Evolutionary conservation across 2,329 filamentous ascomycete genomes (phyloP).

Genomic region (Acrocalymma vagum): DNA sequence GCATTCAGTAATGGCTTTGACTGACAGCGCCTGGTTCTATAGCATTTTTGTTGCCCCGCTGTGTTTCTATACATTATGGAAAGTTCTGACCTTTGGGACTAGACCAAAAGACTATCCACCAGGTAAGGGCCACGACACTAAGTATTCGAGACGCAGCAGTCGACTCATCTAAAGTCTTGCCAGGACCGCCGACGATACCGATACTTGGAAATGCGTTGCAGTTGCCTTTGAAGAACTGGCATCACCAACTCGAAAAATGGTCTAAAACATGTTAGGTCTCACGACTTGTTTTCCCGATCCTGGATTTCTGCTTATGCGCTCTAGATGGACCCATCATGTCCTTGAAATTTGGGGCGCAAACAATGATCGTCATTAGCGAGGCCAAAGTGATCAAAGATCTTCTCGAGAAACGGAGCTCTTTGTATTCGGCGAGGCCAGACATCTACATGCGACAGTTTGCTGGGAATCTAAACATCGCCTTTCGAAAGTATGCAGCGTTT

Average conservation of each 20-base stretch:
- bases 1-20: no score
- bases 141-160: no score
- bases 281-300: neutral
- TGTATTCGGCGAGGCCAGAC: slow-evolving; percentile 4
- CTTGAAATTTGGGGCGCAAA: slow-evolving; percentile 3
- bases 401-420: neutral
- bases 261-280: slow-evolving; percentile 36
- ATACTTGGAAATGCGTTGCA: slow-evolving; percentile 60
- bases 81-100: no score
- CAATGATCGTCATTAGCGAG: slow-evolving; percentile 5
- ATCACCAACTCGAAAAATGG: slow-evolving; percentile 62
- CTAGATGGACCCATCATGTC: slow-evolving; percentile 7
- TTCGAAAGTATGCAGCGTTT: slow-evolving; percentile 2
- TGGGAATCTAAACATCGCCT: neutral
- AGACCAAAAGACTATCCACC: no score
- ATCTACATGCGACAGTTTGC: neutral
- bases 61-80: no score
- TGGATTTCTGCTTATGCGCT: no score
- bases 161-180: no score
- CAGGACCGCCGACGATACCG: slow-evolving; percentile 61
- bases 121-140: no score
- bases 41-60: no score
- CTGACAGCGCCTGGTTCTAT: no score
- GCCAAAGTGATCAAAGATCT: slow-evolving; percentile 2
- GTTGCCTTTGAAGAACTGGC: slow-evolving; percentile 51